phyloP scores from a whole-genome alignment of 2,329 filamentous ascomycete species.

The Fusarium irregulare region DNA sequence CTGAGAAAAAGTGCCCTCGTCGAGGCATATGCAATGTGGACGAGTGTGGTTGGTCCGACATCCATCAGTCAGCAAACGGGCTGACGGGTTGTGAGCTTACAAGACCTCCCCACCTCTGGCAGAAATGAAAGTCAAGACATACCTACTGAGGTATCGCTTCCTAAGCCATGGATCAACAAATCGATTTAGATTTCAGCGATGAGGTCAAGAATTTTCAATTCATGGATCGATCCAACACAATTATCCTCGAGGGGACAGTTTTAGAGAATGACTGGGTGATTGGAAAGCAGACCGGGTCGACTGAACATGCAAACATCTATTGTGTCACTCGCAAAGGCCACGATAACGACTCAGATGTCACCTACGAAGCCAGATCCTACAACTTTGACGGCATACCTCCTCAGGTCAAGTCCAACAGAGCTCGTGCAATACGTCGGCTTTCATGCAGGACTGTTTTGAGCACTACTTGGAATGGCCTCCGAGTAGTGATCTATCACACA shows the following conservation, averaged over 20 bases:
- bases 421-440: not conserved
- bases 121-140: not conserved
- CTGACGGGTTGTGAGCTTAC: not conserved
- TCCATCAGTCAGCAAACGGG: not conserved
- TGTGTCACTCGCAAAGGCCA: not conserved
- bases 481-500: not conserved
- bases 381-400: not conserved
- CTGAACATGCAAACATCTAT: not conserved
- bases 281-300: not conserved
- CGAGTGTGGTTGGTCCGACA: not conserved
- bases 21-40: not conserved
- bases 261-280: not conserved
- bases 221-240: rapidly evolving
- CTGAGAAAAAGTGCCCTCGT: not conserved
- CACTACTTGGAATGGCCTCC: not conserved
- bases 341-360: not conserved
- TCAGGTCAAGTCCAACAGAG: not conserved
- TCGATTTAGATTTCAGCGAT: rapidly evolving
- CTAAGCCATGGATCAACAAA: not conserved
- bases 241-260: not conserved
- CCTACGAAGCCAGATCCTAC: not conserved
- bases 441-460: not conserved
- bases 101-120: not conserved
- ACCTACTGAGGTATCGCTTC: not conserved
- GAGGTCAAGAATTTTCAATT: rapidly evolving